Conservation (phyloP, 2,329 filamentous ascomycete species). For the Alternaria brassicicola region DNA sequence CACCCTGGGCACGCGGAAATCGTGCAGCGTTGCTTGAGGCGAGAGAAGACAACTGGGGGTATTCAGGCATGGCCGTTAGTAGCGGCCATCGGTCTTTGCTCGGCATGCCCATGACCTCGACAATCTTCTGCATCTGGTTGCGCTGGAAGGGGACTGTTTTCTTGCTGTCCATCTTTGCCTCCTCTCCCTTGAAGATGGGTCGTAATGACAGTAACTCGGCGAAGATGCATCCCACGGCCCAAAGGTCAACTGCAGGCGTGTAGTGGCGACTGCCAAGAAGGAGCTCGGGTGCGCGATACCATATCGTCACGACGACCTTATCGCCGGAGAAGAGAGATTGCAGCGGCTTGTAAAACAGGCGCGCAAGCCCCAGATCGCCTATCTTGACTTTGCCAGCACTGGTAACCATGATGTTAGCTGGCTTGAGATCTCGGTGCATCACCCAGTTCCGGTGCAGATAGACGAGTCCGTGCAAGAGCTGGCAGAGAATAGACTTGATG, state of each 20-base stretch:
- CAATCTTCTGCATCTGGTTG: conserved; percentile 99
- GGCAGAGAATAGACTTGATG: conserved; percentile 93
- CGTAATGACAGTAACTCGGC: conserved; percentile 88
- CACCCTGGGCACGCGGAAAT: conserved; percentile 56
- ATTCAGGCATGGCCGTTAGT: conserved; percentile 85
- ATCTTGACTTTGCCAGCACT: conserved; percentile 90
- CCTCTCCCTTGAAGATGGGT: conserved; percentile 97
- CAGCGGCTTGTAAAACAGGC: conserved; percentile 91
- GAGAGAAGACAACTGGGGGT: conserved; percentile 67
- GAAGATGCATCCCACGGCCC: conserved; percentile 98
- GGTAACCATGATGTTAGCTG: conserved; percentile 98
- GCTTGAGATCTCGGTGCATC: conserved; percentile 93
- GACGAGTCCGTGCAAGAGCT: conserved; percentile 90
- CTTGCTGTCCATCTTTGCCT: conserved; percentile 98
- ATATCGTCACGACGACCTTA: conserved; percentile 98
- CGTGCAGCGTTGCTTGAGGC: conserved; percentile 52
- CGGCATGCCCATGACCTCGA: conserved; percentile 92
- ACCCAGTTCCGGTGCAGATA: conserved; percentile 98
- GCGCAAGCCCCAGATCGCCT: conserved; percentile 88
- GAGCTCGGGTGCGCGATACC: conserved; percentile 95
- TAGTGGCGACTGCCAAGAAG: conserved; percentile 94
- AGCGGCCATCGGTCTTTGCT: conserved; percentile 89
- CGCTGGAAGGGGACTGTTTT: conserved; percentile 97
- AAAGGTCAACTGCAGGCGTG: conserved; percentile 94
- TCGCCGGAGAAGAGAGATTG: conserved; percentile 92